Evolutionary conservation across 805 yeast species (phyloP), one percentile per base, ranked within the genome.

Genomic region (Candida taoyuanica): DNA sequence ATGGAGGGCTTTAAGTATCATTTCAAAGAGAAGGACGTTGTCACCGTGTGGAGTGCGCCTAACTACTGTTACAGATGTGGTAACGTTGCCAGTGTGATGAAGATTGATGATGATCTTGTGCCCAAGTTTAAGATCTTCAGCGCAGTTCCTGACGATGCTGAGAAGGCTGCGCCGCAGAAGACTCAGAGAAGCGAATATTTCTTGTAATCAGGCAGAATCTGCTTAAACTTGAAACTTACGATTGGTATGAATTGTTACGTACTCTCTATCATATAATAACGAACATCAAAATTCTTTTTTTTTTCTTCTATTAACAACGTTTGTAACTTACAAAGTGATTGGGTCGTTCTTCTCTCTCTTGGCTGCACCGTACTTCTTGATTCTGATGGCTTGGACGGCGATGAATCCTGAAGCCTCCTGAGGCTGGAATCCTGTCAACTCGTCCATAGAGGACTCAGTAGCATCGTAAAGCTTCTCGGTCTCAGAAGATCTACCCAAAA

Each of bases 1-100:
- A 94, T 93, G 96, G 98, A 91, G 60, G 98, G 98, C 2, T 91
- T 87, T 71, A 76, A 91, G 50, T 93, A 89, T 60, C 98, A 93
- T 65, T 93, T 93, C 67, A 87, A 88, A 46, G 96, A 91, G 49
- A 86, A 88, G 55, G 49, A 45, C 17, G 97, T 91, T 36, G 98
- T 91, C 26, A 91, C 98, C 1, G 98, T 91, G 26, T 91, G 98
- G 98, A 79, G 89, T 9, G 97, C 97, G 14, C 98, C 98, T 32
- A 89, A 89, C 62, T 89, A 89, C 66, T 89, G 98, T 67, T 91
- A 91, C 64, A 73, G 98, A 56, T 91, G 98, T 67, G 98, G 98
- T 42, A 91, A 91, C 58, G 98, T 91, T 36, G 98, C 98, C 21
- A 84, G 95, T 71, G 96, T 91, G 14, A 91, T 91, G 98, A 86